A percentile compares a stretch with the other conserved stretches of the same genome.
phyloP scores from a whole-genome alignment of 768 basidiomycete species.

The Tricholoma furcatifolium region DNA sequence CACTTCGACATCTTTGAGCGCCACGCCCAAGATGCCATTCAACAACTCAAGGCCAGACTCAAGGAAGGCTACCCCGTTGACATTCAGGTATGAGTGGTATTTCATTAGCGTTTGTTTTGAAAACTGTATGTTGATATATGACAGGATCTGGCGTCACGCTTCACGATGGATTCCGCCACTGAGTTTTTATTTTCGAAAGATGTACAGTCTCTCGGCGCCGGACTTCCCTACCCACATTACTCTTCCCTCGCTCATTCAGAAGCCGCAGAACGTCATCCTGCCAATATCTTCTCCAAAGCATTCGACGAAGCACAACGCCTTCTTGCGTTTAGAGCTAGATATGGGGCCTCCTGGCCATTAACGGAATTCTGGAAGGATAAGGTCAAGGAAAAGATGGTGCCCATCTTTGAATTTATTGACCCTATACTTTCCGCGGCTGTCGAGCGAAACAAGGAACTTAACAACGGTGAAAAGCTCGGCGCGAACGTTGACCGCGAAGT shows the following conservation, averaged over 20 bases:
- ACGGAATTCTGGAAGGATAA: conserved; percentile 52
- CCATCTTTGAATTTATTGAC: conserved; percentile 51
- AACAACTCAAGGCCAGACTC: conserved; percentile 42
- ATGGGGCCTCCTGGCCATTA: conserved; percentile 45
- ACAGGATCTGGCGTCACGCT: conserved; percentile 44
- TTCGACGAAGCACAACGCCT: conserved; percentile 45
- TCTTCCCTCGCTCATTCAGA: conserved; percentile 27
- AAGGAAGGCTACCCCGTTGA: conserved; percentile 50
- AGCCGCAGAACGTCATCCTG: conserved; percentile 29
- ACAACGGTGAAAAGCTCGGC: conserved; percentile 14
- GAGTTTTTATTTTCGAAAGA: conserved; percentile 58
- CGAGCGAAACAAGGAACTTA: conserved; percentile 22
- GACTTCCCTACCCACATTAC: conserved; percentile 46
- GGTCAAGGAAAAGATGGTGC: conserved; percentile 41
- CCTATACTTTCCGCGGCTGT: conserved; percentile 52
- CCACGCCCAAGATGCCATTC: conserved; percentile 48
- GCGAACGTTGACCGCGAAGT: conserved; percentile 24
- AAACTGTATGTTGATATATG: neutral
- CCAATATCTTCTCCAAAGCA: conserved; percentile 45
- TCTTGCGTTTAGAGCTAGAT: conserved; percentile 34
- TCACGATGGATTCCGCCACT: conserved; percentile 64
- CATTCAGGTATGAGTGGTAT: conserved; percentile 47
- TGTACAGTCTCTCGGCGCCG: conserved; percentile 47
- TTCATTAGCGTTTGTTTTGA: no score
- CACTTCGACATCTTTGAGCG: conserved; percentile 64